phyloP scores from a whole-genome alignment of 2,329 filamentous ascomycete genomes.

The Blastomyces silverae region DNA sequence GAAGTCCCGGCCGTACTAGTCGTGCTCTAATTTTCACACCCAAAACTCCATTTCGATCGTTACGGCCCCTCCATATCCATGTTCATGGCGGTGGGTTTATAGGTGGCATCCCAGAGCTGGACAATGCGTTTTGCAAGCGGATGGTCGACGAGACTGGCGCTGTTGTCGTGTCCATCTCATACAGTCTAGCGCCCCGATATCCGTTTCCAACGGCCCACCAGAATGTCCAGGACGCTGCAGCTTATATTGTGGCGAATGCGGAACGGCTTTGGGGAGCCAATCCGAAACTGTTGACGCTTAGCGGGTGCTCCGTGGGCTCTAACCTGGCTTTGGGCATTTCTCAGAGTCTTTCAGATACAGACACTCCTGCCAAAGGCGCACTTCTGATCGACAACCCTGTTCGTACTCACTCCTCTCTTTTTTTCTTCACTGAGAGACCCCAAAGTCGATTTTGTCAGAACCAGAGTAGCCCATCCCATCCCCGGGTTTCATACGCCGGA shows the following conservation, averaged over 20 bases:
- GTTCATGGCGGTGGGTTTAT: conserved; percentile 44
- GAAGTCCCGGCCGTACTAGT: conserved; percentile 22
- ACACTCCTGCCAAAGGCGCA: conserved; percentile 34
- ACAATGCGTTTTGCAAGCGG: conserved; percentile 31
- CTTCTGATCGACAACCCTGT: conserved; percentile 39
- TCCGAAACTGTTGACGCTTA: conserved; percentile 38
- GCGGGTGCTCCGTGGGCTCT: conserved; percentile 43
- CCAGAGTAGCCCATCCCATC: too few relatives aligned
- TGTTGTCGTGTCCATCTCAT: conserved; percentile 35
- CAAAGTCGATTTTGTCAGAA: background rate
- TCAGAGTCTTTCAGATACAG: conserved; percentile 24
- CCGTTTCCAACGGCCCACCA: conserved; percentile 40
- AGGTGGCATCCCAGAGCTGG: conserved; percentile 40
- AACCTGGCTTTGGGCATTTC: conserved; percentile 39
- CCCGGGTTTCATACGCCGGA: too few relatives aligned
- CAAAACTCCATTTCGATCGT: background rate
- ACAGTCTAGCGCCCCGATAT: conserved; percentile 39
- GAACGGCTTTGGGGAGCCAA: conserved; percentile 35
- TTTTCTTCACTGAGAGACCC: background rate
- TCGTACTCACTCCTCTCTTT: conserved; percentile 9
- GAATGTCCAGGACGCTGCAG: conserved; percentile 42
- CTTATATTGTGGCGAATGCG: conserved; percentile 38
- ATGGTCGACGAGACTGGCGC: conserved; percentile 39
- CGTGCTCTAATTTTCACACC: conserved; percentile 36
- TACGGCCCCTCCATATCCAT: conserved; percentile 41